Percentiles rank a stretch among this genome's conserved stretches.
phyloP scores from a whole-genome alignment of 305 asterid genomes.

The Fraxinus floribunda region DNA sequence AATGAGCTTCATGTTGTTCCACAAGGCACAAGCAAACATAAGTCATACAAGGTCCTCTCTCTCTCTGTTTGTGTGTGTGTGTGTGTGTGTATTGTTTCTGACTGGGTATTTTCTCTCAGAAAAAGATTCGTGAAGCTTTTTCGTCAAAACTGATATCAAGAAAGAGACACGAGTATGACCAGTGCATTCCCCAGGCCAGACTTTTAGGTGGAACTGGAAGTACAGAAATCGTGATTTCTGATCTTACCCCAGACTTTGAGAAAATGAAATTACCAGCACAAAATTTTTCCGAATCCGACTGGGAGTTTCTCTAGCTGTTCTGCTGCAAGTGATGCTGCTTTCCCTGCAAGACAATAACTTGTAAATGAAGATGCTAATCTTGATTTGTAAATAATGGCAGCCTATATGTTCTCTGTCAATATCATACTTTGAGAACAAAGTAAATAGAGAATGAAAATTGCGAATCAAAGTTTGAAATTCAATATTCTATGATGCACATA shows the following conservation, averaged over 20 bases:
- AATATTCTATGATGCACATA: background rate
- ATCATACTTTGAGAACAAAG: background rate
- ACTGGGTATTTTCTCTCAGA: constrained; percentile 39
- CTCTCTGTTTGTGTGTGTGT: background rate
- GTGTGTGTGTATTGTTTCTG: constrained; percentile 7
- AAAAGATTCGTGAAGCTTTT: constrained; percentile 58
- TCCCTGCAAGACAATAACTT: background rate
- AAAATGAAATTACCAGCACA: constrained; percentile 19
- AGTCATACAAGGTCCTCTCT: constrained; percentile 73
- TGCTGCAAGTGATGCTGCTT: constrained; percentile 17
- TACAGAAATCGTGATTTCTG: constrained; percentile 23
- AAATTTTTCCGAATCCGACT: constrained; percentile 53
- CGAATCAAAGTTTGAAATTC: constrained; percentile 9
- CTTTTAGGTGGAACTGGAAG: constrained; percentile 28
- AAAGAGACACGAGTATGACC: constrained; percentile 38
- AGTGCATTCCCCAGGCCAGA: constrained; percentile 18
- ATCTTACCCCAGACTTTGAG: constrained; percentile 16
- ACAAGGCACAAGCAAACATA: constrained; percentile 37
- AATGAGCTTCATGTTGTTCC: constrained; percentile 34
- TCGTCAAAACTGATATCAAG: constrained; percentile 51
- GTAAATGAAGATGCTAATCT: constrained; percentile 12
- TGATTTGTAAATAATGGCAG: constrained; percentile 23
- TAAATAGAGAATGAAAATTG: background rate
- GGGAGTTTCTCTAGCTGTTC: constrained; percentile 64
- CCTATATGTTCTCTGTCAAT: background rate